These are phyloP conservation scores for Passalora sequoiae DNA, from an alignment of 2,329 filamentous ascomycete genomes.

Conservation along the genomic window DNA sequence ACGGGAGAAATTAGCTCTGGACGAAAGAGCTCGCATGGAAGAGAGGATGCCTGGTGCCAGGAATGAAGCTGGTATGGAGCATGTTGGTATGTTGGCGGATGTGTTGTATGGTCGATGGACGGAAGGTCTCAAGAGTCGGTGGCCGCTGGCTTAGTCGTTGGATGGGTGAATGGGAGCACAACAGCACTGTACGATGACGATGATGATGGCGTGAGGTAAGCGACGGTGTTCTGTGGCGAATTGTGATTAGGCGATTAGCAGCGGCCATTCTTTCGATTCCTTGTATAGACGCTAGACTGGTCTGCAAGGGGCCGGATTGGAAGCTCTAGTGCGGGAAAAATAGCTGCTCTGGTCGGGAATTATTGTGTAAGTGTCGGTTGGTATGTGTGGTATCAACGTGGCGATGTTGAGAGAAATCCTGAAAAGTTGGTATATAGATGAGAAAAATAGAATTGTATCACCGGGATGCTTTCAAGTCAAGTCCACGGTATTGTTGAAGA, in stretches of 20 bases:
- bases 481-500: no score
- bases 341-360: not conserved
- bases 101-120: conserved; percentile 88
- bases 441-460: not conserved
- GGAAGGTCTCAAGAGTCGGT: conserved; percentile 63
- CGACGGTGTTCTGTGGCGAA: not conserved
- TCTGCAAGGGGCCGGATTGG: not conserved
- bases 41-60: conserved; percentile 53
- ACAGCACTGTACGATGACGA: not conserved
- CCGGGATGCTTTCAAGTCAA: no score
- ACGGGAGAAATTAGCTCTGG: conserved; percentile 46
- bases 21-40: conserved; percentile 46
- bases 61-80: conserved; percentile 73
- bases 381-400: not conserved
- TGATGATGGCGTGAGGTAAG: not conserved
- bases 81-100: conserved; percentile 81
- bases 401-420: not conserved
- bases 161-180: not conserved
- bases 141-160: conserved; percentile 32
- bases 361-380: not conserved
- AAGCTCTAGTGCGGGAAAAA: not conserved
- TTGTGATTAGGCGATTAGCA: not conserved
- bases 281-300: not conserved
- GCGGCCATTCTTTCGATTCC: not conserved
- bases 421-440: conserved; percentile 5